phyloP scores from a whole-genome alignment of 1,284 basidiomycete genomes.

The Rhodotorula sp. region DNA sequence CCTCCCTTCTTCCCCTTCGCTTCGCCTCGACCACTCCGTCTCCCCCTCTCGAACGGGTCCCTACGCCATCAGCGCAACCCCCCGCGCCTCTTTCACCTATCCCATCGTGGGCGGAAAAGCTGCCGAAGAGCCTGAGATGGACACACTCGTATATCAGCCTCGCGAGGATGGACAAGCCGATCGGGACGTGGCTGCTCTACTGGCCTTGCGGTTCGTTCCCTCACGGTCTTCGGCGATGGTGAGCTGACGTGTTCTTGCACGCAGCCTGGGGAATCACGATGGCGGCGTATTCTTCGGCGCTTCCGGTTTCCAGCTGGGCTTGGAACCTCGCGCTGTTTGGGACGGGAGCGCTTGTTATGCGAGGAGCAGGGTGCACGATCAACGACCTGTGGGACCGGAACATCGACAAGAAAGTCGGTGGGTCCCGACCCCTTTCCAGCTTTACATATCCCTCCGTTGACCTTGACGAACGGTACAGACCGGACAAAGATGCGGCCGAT shows the following conservation, averaged over 20 bases:
- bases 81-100: slow-evolving; percentile 10
- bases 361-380: slow-evolving; percentile 96
- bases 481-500: slow-evolving; percentile 67
- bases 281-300: slow-evolving; percentile 73
- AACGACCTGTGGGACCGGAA: slow-evolving; percentile 98
- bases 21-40: not conserved
- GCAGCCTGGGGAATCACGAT: slow-evolving; percentile 94
- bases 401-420: slow-evolving; percentile 87
- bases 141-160: slow-evolving; percentile 74
- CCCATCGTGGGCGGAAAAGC: slow-evolving; percentile 21
- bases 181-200: slow-evolving; percentile 84
- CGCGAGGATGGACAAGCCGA: slow-evolving; percentile 90
- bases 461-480: slow-evolving; percentile 50
- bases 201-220: slow-evolving; percentile 79
- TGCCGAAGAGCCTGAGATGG: slow-evolving; percentile 33
- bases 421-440: slow-evolving; percentile 45
- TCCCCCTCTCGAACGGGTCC: not conserved
- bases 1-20: not conserved
- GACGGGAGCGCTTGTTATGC: slow-evolving; percentile 88
- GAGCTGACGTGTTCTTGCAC: not conserved
- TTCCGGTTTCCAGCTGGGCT: slow-evolving; percentile 63
- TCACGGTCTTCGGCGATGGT: not conserved
- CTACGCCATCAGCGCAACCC: not conserved
- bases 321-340: slow-evolving; percentile 82
- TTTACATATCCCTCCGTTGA: not conserved